Base-by-base conservation (phyloP, 106 monocot genomes). In the Posidonia australis region DNA sequence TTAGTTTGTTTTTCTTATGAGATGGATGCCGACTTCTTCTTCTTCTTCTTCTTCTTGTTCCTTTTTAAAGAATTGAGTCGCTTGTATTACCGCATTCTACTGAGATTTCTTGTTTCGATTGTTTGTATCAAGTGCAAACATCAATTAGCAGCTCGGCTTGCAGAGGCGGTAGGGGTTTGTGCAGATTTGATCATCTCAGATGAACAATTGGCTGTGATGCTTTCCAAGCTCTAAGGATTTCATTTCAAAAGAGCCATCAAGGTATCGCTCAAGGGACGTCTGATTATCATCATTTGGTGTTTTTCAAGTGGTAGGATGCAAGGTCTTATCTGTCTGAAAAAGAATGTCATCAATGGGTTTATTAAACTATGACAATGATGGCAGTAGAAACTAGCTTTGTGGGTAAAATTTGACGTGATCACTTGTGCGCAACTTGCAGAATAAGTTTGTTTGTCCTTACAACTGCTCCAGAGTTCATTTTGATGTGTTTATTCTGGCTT, bases 71-170 rank as follows among this genome's bases (percentile, higher is more conserved):
- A 17, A 1, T 49, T 14, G 49, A 3, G 13, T 49, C 13, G 49
- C 18, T 49, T n/a, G n/a, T n/a, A n/a, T n/a, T n/a, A n/a, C n/a
- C n/a, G n/a, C n/a, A n/a, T n/a, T n/a, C n/a, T n/a, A n/a, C n/a
- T n/a, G 16, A 17, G 32, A 10, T 32, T 62, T 72, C 0, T 1
- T 48, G 66, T 13, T 1, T 44, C 17, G 13, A 3, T 65, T 49
- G 64, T 18, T 46, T 57, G 72, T 68, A 4, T 36, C 19, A 41
- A 96, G 94, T 96, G 96, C 45, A 96, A 96, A 74, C 96, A 96
- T 73, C 90, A 96, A 70, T 77, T 96, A 72, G 90, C 96, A 12
- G 90, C 87, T 44, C 64, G 75, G 53, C 77, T 96, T 46, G 90
- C 87, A 10, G 96, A 96, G 46, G 84, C 90, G 0, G 84, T 87